phyloP scores from a whole-genome alignment of 2,329 filamentous ascomycete species.

The Calonectria ilicicola region DNA sequence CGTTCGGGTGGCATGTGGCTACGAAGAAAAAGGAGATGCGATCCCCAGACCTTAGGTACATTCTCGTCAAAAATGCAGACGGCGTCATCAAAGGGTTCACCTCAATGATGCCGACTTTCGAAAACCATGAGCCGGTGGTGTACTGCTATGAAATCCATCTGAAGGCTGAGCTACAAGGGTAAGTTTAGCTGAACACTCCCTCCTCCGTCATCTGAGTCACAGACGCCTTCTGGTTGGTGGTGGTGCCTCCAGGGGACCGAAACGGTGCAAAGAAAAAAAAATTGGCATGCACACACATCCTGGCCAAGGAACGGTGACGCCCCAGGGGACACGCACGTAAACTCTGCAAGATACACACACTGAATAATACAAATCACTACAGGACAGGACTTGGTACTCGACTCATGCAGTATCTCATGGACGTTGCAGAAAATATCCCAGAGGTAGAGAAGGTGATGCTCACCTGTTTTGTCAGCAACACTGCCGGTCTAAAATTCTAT shows the following conservation, averaged over 20 bases:
- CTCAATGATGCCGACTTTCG: slow-evolving; percentile 79
- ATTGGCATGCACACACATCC: neutral
- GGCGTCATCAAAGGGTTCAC: slow-evolving; percentile 64
- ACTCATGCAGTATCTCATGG: slow-evolving; percentile 68
- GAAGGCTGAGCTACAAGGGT: slow-evolving; percentile 65
- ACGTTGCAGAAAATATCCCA: slow-evolving; percentile 64
- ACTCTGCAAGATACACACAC: neutral
- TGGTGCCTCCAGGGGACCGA: neutral
- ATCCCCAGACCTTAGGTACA: slow-evolving; percentile 74
- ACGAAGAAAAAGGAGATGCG: slow-evolving; percentile 77
- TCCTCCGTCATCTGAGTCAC: slow-evolving; percentile 11
- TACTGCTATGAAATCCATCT: slow-evolving; percentile 88
- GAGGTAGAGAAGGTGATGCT: slow-evolving; percentile 77
- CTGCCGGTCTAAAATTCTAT: slow-evolving; percentile 70
- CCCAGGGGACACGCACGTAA: slow-evolving; percentile 6
- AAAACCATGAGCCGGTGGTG: slow-evolving; percentile 73
- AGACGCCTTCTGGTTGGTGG: neutral
- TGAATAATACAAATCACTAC: slow-evolving; percentile 22
- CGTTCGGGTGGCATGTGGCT: slow-evolving; percentile 70
- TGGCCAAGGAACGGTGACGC: slow-evolving; percentile 5
- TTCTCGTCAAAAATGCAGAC: slow-evolving; percentile 64
- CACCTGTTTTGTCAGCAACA: slow-evolving; percentile 76
- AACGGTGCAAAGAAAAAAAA: neutral
- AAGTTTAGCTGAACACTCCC: slow-evolving; percentile 36
- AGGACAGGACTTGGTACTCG: slow-evolving; percentile 73